Conservation (phyloP, 768 basidiomycete genomes). For the Psilocybe cyanescens region DNA sequence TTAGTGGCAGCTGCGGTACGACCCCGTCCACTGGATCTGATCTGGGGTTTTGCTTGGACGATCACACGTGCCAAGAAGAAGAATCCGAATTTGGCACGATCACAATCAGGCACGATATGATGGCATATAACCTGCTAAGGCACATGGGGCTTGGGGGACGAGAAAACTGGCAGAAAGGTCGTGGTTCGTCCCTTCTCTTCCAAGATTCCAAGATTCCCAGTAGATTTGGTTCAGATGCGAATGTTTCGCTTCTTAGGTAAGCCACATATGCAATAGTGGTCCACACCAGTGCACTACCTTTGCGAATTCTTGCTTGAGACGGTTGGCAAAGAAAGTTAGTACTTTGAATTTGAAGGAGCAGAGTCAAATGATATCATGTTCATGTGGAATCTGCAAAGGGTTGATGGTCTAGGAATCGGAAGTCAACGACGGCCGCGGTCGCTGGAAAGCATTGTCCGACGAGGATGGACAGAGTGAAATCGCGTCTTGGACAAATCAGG, state of each 20-base stretch:
- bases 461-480: constrained; percentile 31
- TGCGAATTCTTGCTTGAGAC: background rate
- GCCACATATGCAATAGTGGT: background rate
- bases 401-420: constrained; percentile 26
- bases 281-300: background rate
- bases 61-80: constrained; percentile 5
- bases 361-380: background rate
- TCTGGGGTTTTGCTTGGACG: constrained; percentile 4
- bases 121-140: constrained; percentile 1
- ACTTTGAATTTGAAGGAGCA: background rate
- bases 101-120: constrained; percentile 13
- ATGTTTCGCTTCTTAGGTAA: constrained; percentile 7
- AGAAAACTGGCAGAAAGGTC: background rate
- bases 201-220: constrained; percentile 15
- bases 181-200: constrained; percentile 1
- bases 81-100: constrained; percentile 7
- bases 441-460: constrained; percentile 43
- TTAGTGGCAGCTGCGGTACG: background rate
- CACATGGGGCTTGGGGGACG: constrained; percentile 9
- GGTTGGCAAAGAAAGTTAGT: background rate
- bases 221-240: constrained; percentile 12
- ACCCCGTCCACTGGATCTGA: constrained; percentile 4
- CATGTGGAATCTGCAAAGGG: background rate
- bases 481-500: constrained; percentile 12
- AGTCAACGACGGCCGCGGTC: constrained; percentile 38